phyloP scores from a whole-genome alignment of 2,329 filamentous ascomycete genomes.

The Xylaria sp. region DNA sequence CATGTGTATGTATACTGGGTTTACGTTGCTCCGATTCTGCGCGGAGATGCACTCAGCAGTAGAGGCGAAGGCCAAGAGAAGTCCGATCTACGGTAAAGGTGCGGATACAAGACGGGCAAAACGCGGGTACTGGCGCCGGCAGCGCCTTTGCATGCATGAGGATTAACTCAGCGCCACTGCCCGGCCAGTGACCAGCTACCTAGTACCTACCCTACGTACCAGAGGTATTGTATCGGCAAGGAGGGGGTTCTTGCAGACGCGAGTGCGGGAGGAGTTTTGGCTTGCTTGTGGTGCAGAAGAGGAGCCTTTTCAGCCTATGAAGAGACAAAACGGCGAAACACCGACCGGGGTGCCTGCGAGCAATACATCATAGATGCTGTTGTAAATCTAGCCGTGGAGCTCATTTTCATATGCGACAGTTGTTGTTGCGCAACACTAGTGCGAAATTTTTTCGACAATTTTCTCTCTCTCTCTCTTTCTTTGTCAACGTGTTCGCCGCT shows the following conservation, averaged over 20 bases:
- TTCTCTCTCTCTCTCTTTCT: neutral
- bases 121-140: neutral
- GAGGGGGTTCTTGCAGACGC: slow-evolving; percentile 22
- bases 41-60: neutral
- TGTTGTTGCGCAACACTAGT: neutral
- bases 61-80: slow-evolving; percentile 3
- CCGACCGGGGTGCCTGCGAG: slow-evolving; percentile 19
- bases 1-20: neutral
- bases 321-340: neutral
- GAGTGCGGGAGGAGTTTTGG: slow-evolving; percentile 31
- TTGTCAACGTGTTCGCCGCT: slow-evolving; percentile 1
- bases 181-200: slow-evolving; percentile 5
- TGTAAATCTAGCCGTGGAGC: slow-evolving; percentile 42
- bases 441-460: neutral
- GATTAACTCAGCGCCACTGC: neutral
- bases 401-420: neutral
- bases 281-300: neutral
- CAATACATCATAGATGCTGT: slow-evolving; percentile 44
- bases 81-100: neutral
- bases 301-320: slow-evolving; percentile 16
- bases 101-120: neutral
- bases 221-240: neutral
- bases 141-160: neutral
- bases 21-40: neutral
- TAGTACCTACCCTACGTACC: neutral